Percentiles rank a stretch among this genome's conserved stretches.
Evolutionary conservation across 1,284 basidiomycete genomes (phyloP).

Genomic region (Moniliophthora roreri): DNA sequence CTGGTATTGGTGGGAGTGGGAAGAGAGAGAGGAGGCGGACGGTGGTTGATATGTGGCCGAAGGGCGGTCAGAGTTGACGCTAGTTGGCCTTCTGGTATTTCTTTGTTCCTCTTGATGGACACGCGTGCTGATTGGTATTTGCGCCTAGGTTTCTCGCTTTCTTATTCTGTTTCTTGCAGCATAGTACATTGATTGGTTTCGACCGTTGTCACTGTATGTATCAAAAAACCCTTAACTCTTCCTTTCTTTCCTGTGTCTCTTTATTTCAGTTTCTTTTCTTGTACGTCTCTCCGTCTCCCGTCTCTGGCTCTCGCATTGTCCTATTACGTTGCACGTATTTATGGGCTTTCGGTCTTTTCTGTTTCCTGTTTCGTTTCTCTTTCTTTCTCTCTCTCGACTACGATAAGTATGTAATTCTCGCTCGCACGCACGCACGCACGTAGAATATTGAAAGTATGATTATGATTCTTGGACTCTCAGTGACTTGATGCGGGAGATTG

Average conservation of each 20-base stretch:
- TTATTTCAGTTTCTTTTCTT: conserved; percentile 10
- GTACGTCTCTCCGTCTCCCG: conserved; percentile 13
- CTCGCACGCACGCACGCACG: too few relatives aligned
- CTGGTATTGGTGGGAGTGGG: conserved; percentile 27
- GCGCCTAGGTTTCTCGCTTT: neutral
- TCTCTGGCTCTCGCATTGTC: conserved; percentile 4
- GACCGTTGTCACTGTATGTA: neutral
- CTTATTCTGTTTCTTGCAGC: conserved; percentile 8
- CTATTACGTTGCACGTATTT: conserved; percentile 18
- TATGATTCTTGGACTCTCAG: too few relatives aligned
- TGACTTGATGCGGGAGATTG: too few relatives aligned
- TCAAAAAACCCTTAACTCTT: neutral
- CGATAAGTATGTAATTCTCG: neutral
- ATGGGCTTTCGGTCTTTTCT: conserved; percentile 8
- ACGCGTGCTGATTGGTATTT: neutral
- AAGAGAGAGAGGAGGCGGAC: conserved; percentile 40
- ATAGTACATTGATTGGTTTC: neutral
- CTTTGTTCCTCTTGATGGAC: neutral
- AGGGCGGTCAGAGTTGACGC: conserved; percentile 10
- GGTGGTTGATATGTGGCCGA: conserved; percentile 46
- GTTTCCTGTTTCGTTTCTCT: conserved; percentile 21
- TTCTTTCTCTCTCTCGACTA: conserved; percentile 25
- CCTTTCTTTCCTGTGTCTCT: conserved; percentile 7
- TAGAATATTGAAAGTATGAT: too few relatives aligned
- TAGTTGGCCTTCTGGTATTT: neutral